phyloP scores from a whole-genome alignment of 2,329 filamentous ascomycete genomes.

The Sporothrix globosa region DNA sequence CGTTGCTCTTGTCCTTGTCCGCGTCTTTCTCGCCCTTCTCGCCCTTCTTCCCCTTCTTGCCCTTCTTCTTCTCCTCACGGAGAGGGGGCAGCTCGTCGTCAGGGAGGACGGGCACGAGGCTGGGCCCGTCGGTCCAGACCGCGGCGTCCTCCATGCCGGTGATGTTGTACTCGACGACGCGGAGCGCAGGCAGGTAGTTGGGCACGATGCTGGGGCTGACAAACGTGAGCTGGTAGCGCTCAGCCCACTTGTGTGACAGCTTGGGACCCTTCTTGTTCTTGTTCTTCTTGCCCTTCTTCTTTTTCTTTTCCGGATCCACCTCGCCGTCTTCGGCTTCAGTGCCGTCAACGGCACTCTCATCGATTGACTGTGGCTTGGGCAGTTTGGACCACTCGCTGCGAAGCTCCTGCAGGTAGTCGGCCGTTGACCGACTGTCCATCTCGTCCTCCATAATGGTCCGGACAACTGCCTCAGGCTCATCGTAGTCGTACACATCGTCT shows the following conservation, averaged over 20 bases:
- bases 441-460: slow-evolving; percentile 53
- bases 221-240: slow-evolving; percentile 80
- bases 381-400: slow-evolving; percentile 77
- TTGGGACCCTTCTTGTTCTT: slow-evolving; percentile 46
- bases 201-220: slow-evolving; percentile 88
- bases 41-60: slow-evolving; percentile 31
- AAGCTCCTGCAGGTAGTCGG: slow-evolving; percentile 78
- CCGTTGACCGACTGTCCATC: slow-evolving; percentile 68
- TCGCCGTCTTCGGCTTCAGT: slow-evolving; percentile 36
- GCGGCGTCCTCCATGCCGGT: slow-evolving; percentile 67
- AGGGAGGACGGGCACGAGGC: slow-evolving; percentile 32
- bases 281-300: slow-evolving; percentile 35
- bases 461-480: slow-evolving; percentile 25
- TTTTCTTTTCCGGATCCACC: slow-evolving; percentile 38
- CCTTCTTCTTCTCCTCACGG: slow-evolving; percentile 37
- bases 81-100: slow-evolving; percentile 38
- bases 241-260: slow-evolving; percentile 63
- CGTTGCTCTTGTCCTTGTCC: slow-evolving; percentile 24
- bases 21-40: slow-evolving; percentile 31
- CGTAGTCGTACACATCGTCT: neutral
- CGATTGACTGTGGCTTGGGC: slow-evolving; percentile 52
- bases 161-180: slow-evolving; percentile 95
- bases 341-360: slow-evolving; percentile 32
- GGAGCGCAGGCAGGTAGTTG: slow-evolving; percentile 85
- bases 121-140: slow-evolving; percentile 50